These are phyloP conservation scores for Fraxinus sp. DNA, from an alignment of 305 asterid species.

Conservation along the genomic window DNA sequence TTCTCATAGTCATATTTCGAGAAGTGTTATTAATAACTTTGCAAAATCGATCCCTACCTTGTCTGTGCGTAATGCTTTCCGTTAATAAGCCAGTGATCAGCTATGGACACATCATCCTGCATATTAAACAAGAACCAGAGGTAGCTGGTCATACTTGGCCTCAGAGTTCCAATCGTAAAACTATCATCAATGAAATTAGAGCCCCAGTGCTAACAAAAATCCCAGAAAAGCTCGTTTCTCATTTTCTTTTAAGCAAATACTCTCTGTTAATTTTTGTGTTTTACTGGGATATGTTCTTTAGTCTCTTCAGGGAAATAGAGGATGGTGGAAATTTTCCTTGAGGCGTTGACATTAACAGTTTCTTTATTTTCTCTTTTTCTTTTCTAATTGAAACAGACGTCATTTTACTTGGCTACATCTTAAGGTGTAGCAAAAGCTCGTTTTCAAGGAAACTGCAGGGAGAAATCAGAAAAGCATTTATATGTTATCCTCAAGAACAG, in stretches of 20 bases:
- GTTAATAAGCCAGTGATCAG: slow-evolving; percentile 82
- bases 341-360: not conserved
- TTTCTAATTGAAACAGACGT: not conserved
- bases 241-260: not conserved
- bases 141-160: not conserved
- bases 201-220: not conserved
- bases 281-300: not conserved
- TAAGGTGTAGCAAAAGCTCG: not conserved
- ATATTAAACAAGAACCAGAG: slow-evolving; percentile 12
- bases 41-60: slow-evolving; percentile 40
- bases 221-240: not conserved
- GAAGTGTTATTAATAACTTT: not conserved
- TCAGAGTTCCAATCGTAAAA: not conserved
- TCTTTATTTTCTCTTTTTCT: not conserved
- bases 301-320: not conserved
- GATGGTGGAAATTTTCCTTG: not conserved
- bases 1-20: not conserved
- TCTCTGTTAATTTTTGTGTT: not conserved
- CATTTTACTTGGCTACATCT: not conserved
- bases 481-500: not conserved
- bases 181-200: not conserved
- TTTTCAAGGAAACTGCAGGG: not conserved
- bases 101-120: slow-evolving; percentile 80
- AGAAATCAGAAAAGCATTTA: not conserved
- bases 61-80: slow-evolving; percentile 85